Conservation (phyloP, 2,329 filamentous ascomycete genomes). For the Coleophoma eucalyptorum region DNA sequence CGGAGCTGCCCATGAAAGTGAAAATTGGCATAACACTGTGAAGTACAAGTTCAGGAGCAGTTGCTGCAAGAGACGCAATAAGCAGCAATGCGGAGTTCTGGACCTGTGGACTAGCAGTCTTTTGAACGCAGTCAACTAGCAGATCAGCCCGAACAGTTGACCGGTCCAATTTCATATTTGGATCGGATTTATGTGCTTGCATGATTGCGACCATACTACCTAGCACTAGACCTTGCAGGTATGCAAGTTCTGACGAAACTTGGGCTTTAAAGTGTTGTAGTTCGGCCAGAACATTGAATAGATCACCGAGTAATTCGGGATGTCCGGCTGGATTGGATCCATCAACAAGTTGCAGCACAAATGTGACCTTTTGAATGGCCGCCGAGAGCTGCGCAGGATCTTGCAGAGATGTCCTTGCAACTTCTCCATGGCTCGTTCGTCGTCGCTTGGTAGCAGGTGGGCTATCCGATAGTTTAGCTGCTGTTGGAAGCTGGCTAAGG, state of each 20-base stretch:
- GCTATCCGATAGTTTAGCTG: conserved; percentile 68
- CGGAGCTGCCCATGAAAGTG: conserved; percentile 92
- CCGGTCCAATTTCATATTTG: conserved; percentile 64
- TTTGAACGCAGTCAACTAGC: conserved; percentile 90
- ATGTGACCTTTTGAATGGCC: conserved; percentile 72
- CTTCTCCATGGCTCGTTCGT: conserved; percentile 71
- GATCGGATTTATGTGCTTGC: conserved; percentile 64
- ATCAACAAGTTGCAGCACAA: conserved; percentile 86
- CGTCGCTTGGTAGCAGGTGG: conserved; percentile 75
- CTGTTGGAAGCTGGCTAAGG: conserved; percentile 68
- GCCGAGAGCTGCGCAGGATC: conserved; percentile 62
- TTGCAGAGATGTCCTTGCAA: conserved; percentile 55
- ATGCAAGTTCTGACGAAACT: conserved; percentile 82
- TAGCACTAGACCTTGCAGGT: conserved; percentile 82
- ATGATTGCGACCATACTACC: conserved; percentile 81
- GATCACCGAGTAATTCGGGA: conserved; percentile 68
- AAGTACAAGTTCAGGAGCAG: conserved; percentile 85
- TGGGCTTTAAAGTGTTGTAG: conserved; percentile 80
- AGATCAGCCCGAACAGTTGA: conserved; percentile 83
- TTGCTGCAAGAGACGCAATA: conserved; percentile 80
- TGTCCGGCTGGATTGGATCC: conserved; percentile 72
- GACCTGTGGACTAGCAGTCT: conserved; percentile 86
- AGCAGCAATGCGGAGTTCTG: conserved; percentile 88
- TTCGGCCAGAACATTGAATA: conserved; percentile 84
- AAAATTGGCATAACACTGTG: conserved; percentile 99